These are phyloP conservation scores for Urtica urens DNA, from an alignment of 306 rosid species.

Conservation along the genomic window DNA sequence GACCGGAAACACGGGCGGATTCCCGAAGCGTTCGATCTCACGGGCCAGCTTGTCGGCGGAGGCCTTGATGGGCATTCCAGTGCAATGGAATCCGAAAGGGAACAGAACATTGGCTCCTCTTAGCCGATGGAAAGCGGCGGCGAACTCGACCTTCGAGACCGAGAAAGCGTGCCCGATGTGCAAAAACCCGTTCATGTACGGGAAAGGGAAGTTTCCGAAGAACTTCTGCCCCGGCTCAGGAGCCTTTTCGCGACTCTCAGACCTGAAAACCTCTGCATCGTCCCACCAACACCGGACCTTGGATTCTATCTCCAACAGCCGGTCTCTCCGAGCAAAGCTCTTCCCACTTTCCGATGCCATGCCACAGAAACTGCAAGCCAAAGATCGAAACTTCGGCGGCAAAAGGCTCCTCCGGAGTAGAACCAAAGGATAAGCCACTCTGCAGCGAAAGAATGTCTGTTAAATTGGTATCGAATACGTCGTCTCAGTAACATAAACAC, in stretches of 20 bases:
- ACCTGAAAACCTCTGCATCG: constrained; percentile 52
- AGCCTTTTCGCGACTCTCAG: constrained; percentile 51
- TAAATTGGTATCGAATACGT: too few relatives aligned
- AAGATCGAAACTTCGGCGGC: not conserved
- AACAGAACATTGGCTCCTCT: constrained; percentile 80
- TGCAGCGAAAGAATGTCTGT: too few relatives aligned
- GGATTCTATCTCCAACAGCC: constrained; percentile 55
- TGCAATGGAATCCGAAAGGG: constrained; percentile 91
- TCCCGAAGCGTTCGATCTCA: constrained; percentile 59
- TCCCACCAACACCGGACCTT: constrained; percentile 76
- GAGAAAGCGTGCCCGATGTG: constrained; percentile 88
- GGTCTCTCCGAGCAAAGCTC: constrained; percentile 73
- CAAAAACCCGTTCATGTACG: constrained; percentile 82
- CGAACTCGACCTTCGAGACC: constrained; percentile 67
- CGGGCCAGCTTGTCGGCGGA: constrained; percentile 82
- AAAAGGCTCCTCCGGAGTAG: too few relatives aligned
- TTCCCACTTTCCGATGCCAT: constrained; percentile 67
- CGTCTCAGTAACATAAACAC: too few relatives aligned
- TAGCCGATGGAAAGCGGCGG: constrained; percentile 71
- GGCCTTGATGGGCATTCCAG: constrained; percentile 97
- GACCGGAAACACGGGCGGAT: constrained; percentile 57
- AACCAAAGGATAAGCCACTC: too few relatives aligned
- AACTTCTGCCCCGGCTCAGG: constrained; percentile 66
- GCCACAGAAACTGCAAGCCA: constrained; percentile 37
- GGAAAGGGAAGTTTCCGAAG: constrained; percentile 86